phyloP scores from a whole-genome alignment of 2,329 filamentous ascomycete genomes.

The Phialophora chinensis region DNA sequence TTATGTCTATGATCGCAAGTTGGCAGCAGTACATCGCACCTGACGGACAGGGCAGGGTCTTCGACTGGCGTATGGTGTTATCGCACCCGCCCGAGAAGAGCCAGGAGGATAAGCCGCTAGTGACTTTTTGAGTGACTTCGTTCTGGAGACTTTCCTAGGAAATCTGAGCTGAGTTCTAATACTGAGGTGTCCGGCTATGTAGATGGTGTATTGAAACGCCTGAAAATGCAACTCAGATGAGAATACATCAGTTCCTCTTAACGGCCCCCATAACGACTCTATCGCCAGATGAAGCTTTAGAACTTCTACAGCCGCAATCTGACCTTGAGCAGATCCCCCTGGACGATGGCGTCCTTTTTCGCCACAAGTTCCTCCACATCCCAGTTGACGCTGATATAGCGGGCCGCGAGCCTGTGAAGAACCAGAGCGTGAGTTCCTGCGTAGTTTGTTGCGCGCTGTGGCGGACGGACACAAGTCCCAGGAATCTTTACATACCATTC shows the following conservation, averaged over 20 bases:
- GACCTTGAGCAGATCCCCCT: conserved; percentile 40
- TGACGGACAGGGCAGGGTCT: no score
- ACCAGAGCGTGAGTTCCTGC: not conserved
- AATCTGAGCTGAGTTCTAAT: no score
- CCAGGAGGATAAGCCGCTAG: no score
- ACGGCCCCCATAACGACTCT: not conserved
- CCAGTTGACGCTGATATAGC: conserved; percentile 37
- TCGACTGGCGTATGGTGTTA: no score
- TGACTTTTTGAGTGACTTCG: no score
- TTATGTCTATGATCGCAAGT: not conserved
- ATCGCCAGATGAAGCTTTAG: no score
- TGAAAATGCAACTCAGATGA: not conserved
- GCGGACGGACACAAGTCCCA: conserved; percentile 17
- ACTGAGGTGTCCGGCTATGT: no score
- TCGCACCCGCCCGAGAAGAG: no score
- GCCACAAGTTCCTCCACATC: conserved; percentile 43
- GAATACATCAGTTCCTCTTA: not conserved
- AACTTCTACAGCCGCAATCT: conserved; percentile 19
- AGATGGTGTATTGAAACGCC: no score
- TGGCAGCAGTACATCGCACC: not conserved
- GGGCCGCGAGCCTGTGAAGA: conserved; percentile 37
- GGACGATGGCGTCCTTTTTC: conserved; percentile 39
- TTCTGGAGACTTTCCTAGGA: no score
- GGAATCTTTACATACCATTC: conserved; percentile 38
- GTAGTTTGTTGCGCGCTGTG: not conserved